Base-by-base conservation (phyloP, 257 asterid genomes). In the Anisodus acutangulus region DNA sequence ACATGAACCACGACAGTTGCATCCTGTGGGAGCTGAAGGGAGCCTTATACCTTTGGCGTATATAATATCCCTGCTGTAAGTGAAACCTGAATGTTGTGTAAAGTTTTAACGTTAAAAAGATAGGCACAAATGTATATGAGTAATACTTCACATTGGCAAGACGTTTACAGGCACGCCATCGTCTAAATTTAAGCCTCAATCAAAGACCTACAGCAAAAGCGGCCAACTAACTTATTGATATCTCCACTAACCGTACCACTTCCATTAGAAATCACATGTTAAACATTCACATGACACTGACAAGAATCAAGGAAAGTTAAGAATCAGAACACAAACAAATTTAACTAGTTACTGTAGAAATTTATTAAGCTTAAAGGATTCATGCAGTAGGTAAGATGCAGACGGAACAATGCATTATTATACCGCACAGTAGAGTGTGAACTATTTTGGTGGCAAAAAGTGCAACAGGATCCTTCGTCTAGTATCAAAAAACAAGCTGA, bases 1-100 rank as follows among this genome's bases (percentile, higher is more conserved):
- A 85, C 99, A 96, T 19, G 35, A 72, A 47, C 91, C 98, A 76
- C 4, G 66, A 67, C 99, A 96, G 22, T 74, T 82, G 86, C 99
- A 96, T 69, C 99, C 98, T n/a, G 58, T 11, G 59, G 92, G 91
- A 88, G 84, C 85, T 26, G 87, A 68, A 51, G 92, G 98, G 66
- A 57, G 82, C 43, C 67, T 78, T 71, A 92, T 85, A 81, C 87
- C 90, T 88, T 90, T 90, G 51, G 94, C 86, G 68, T 86, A 85
- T 66, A 89, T 79, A 88, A 93, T 87, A 54, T 72, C 79, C 86
- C 90, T 92, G 89, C 86, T 87, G 85, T 94, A 96, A 78, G 81
- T 88, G 76, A 86, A 92, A 76, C 91, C 99, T 96, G 88, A 43
- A 81, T 83, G 67, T 62, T 60, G 55, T 47, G 13, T 26, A 76